Conservation (phyloP, 2,329 filamentous ascomycete species). For the Hymenoscyphus linearis region DNA sequence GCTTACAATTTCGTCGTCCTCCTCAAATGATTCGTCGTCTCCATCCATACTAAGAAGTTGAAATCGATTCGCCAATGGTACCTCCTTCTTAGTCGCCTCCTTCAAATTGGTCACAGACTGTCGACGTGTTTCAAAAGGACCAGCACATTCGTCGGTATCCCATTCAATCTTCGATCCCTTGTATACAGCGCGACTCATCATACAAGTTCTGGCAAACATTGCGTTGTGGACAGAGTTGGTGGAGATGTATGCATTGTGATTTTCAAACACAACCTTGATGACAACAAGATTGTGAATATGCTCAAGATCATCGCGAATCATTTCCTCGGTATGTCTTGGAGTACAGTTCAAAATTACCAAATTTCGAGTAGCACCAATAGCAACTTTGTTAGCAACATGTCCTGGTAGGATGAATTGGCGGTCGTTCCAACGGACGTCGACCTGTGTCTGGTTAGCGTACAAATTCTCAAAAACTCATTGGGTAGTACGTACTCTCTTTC, state of each 20-base stretch:
- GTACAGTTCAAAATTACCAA: slow-evolving; percentile 59
- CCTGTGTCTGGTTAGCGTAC: slow-evolving; percentile 37
- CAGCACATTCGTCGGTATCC: slow-evolving; percentile 65
- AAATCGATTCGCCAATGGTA: slow-evolving; percentile 54
- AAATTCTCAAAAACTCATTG: not conserved
- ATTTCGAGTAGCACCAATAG: slow-evolving; percentile 65
- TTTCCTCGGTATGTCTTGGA: slow-evolving; percentile 53
- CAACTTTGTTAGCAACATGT: slow-evolving; percentile 60
- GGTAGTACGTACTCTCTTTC: slow-evolving; percentile 55
- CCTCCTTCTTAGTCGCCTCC: slow-evolving; percentile 35
- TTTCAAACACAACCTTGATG: slow-evolving; percentile 49
- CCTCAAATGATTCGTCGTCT: slow-evolving; percentile 26
- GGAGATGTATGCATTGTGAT: slow-evolving; percentile 60
- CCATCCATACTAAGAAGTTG: slow-evolving; percentile 50
- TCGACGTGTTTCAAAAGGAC: slow-evolving; percentile 27
- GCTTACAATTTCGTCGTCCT: slow-evolving; percentile 15
- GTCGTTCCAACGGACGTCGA: slow-evolving; percentile 64
- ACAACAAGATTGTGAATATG: slow-evolving; percentile 78
- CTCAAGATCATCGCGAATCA: slow-evolving; percentile 67
- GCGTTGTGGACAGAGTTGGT: slow-evolving; percentile 75
- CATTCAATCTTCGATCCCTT: slow-evolving; percentile 67
- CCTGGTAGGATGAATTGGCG: slow-evolving; percentile 61
- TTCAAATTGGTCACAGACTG: slow-evolving; percentile 26
- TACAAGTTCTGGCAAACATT: slow-evolving; percentile 70
- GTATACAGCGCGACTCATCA: slow-evolving; percentile 62